Evolutionary conservation across 2,329 filamentous ascomycete species (phyloP).

Genomic region (Aspergillus puulaauensis): DNA sequence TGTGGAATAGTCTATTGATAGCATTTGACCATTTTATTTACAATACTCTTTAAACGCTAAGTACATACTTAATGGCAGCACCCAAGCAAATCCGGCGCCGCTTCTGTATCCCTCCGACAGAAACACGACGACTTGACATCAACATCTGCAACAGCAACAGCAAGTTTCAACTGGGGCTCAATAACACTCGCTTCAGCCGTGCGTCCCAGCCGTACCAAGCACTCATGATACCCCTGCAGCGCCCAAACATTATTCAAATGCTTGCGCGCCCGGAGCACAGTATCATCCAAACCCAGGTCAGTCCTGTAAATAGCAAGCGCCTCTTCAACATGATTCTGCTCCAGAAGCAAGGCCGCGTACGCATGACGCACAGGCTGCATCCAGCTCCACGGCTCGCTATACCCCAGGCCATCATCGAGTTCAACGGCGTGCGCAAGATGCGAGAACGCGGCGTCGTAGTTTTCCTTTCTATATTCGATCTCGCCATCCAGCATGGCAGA

Average conservation of each 20-base stretch:
- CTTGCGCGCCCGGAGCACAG: conserved; percentile 62
- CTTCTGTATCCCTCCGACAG: not conserved
- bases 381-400: conserved; percentile 77
- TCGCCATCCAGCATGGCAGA: conserved; percentile 70
- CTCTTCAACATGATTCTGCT: conserved; percentile 60
- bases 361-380: conserved; percentile 74
- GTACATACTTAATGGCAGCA: not conserved
- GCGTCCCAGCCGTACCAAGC: conserved; percentile 57
- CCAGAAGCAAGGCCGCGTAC: conserved; percentile 66
- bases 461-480: conserved; percentile 65
- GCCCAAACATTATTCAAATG: conserved; percentile 77
- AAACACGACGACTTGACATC: conserved; percentile 38
- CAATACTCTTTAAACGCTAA: not conserved
- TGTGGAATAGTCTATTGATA: too few relatives aligned
- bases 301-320: conserved; percentile 59
- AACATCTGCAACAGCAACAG: conserved; percentile 60
- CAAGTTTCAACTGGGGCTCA: conserved; percentile 52
- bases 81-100: not conserved
- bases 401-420: conserved; percentile 64
- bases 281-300: conserved; percentile 60
- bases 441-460: conserved; percentile 59
- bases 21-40: not conserved
- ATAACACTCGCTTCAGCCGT: conserved; percentile 49
- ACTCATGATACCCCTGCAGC: conserved; percentile 71
- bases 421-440: conserved; percentile 58